Base-by-base conservation (phyloP, 192 early-diverging fungal genomes). In the Paraglomus brasilianum region DNA sequence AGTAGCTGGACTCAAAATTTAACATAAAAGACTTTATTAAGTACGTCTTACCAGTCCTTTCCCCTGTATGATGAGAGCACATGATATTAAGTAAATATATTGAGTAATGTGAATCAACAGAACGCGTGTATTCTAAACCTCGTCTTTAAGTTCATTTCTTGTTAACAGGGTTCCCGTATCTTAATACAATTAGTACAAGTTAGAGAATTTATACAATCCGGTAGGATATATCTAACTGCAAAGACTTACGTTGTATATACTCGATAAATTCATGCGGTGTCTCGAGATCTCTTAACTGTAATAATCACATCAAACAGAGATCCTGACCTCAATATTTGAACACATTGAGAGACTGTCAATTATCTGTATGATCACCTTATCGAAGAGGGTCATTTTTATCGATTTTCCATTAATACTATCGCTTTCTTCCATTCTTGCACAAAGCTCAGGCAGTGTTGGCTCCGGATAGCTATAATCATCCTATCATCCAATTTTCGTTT, bases 401-500 rank as follows among this genome's bases (percentile, higher is more conserved):
- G 30, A 30, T 30, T 30, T 30, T 30, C 30, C 30, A 30, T 30
- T 30, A 30, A 3, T 3, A 30, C 30, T 30, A 30, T 30, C 30
- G 3, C 30, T 30, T 30, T 30, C 30, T 30, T 30, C 30, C 30
- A 30, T 30, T 3, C 30, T 30, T 11, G 14, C 22, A 24, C 53
- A 24, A 8, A 56, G 14, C n/a, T 56, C 53, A 36, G 4, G 38
- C 14, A 61, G 8, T 42, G 58, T 42, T 36, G 58, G 58, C n/a
- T 61, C 40, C 42, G 30, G 58, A 61, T 41, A 42, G 5, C 58
- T 17, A 14, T 36, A 19, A 17, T 61, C 58, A 61, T 61, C 39
- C 30, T 41, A 17, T n/a, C n/a, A 46, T 63, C 44, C 2, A 63
- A 19, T 8, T 41, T 17, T 60, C 42, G 9, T 60, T 60, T 42